phyloP scores from a whole-genome alignment of 345 rosid genomes.

The Erodium maritimum region DNA sequence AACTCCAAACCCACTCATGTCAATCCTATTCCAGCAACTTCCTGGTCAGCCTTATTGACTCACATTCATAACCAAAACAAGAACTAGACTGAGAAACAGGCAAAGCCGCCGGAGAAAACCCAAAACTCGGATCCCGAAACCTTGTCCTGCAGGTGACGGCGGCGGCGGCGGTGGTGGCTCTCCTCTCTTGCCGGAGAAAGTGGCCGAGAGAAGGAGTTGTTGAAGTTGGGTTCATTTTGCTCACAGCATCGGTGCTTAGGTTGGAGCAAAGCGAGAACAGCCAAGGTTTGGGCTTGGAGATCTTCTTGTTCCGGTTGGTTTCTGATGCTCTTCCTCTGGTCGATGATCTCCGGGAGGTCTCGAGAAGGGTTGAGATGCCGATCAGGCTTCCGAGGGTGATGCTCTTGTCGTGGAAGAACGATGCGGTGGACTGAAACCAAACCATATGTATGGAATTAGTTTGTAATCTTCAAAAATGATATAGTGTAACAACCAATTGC shows the following conservation, averaged over 20 bases:
- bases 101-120: too few relatives aligned
- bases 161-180: conserved; percentile 16
- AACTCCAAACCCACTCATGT: too few relatives aligned
- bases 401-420: conserved; percentile 70
- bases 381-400: conserved; percentile 66
- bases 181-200: conserved; percentile 62
- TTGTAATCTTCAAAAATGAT: too few relatives aligned
- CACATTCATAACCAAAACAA: too few relatives aligned
- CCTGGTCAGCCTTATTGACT: too few relatives aligned
- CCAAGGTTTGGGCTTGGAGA: conserved; percentile 47
- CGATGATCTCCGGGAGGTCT: conserved; percentile 47
- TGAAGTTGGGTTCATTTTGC: conserved; percentile 10
- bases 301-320: conserved; percentile 24
- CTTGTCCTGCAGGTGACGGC: conserved; percentile 11
- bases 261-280: conserved; percentile 68
- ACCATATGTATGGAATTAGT: conserved; percentile 5
- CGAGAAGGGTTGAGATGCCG: conserved; percentile 54
- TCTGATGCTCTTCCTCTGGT: conserved; percentile 35
- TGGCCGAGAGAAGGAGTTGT: conserved; percentile 50
- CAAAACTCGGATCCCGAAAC: too few relatives aligned
- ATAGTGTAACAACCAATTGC: too few relatives aligned
- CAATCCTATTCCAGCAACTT: too few relatives aligned
- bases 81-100: too few relatives aligned
- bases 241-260: conserved; percentile 51
- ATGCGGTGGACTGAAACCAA: conserved; percentile 52